Percentiles rank a stretch among this genome's conserved stretches.
Conservation (phyloP, 345 rosid species). For the Lumnitzera littorea region DNA sequence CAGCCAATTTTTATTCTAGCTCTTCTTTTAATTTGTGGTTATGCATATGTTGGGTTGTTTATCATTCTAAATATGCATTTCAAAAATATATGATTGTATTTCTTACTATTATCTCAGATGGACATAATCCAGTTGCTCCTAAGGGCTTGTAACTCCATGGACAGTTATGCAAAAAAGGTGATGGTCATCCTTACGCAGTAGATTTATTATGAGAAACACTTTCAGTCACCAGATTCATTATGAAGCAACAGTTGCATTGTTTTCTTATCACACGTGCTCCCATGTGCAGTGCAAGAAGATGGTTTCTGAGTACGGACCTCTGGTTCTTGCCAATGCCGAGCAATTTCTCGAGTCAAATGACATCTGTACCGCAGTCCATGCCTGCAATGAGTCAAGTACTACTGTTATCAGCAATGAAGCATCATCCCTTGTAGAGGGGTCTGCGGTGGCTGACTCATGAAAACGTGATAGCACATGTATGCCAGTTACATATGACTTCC, state of each 20-base stretch:
- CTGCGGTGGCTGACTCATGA: constrained; percentile 31
- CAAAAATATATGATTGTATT: neutral
- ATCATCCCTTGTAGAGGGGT: neutral
- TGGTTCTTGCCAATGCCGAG: constrained; percentile 56
- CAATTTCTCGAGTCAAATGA: constrained; percentile 69
- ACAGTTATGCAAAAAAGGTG: constrained; percentile 55
- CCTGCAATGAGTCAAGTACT: constrained; percentile 23
- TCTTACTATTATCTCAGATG: constrained; percentile 24
- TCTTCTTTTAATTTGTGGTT: too few relatives aligned
- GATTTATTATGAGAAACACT: neutral
- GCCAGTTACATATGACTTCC: neutral
- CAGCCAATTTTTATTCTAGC: neutral
- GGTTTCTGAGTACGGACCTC: constrained; percentile 87
- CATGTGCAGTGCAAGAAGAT: constrained; percentile 69
- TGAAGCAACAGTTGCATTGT: too few relatives aligned
- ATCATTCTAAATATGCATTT: too few relatives aligned
- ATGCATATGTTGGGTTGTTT: too few relatives aligned
- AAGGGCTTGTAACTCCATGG: constrained; percentile 69
- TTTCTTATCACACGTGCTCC: neutral
- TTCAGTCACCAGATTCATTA: too few relatives aligned
- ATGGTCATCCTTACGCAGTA: constrained; percentile 5
- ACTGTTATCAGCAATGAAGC: constrained; percentile 13
- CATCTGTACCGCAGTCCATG: constrained; percentile 52
- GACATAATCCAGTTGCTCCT: constrained; percentile 64
- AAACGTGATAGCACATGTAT: neutral